Evolutionary conservation across 208 protist genomes (phyloP), one percentile per base, ranked within the genome.

Genomic region (Leishmania martiniquensis): DNA sequence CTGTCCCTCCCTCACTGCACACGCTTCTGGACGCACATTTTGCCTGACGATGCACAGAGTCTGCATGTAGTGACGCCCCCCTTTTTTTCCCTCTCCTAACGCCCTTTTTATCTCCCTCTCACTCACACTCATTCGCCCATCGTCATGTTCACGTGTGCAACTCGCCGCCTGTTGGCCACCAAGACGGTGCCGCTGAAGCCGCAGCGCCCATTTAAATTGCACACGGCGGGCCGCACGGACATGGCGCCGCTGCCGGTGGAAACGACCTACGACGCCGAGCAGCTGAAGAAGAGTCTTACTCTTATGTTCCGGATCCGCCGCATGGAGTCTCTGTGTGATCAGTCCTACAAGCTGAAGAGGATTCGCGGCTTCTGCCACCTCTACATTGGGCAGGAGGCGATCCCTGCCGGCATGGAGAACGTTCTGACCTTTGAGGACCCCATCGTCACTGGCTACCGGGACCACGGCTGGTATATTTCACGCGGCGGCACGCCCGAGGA

Each of bases 281-380:
- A 88, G 60, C 86, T 95, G 78, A 95, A 94, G 81, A 83, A 92
- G 80, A 65, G 63, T 37, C 97, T 97, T 69, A 87, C 85, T 51
- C 81, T 95, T 72, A 99, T 99, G 97, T 89, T 94, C 68, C 82
- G 89, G 51, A 98, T 99, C 76, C 93, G 98, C 73, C 95, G 98
- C 72, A 98, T 99, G 87, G 98, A 99, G 86, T 93, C 91, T 20
- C 91, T 93, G 69, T 90, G 93, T 66, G 98, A 99, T 84, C 92
- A 97, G 80, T 95, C 98, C 72, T 99, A 99, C 91, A 99, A 99
- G 87, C 87, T 93, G 34, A 96, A 97, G 89, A 91, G 96, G 76
- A 99, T 99, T 77, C 92, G 97, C 70, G 99, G 99, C 75, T 99
- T 99, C 88, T 99, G 97, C 90, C 99, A 99, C 81, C 90, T 99